Evolutionary conservation across 352 stramenopile genomes (phyloP).

Genomic region (Phytophthora colocasiae): DNA sequence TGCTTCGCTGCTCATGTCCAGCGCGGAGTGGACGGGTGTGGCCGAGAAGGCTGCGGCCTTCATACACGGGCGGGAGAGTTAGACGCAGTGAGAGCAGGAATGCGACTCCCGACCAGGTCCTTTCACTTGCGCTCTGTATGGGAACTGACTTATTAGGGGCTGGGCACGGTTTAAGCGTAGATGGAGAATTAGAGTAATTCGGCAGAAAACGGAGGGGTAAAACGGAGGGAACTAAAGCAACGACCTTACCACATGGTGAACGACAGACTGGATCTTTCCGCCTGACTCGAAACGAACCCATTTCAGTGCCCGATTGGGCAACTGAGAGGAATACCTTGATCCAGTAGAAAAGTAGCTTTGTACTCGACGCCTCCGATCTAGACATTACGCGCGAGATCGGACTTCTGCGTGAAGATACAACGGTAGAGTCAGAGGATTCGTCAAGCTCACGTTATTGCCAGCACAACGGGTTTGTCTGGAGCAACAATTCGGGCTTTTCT

Average conservation of each 20-base stretch:
- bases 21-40: conserved; percentile 28
- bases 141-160: conserved; percentile 35
- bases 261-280: conserved; percentile 29
- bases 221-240: conserved; percentile 6
- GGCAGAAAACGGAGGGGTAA: conserved; percentile 4
- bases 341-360: not conserved
- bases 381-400: not conserved
- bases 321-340: not conserved
- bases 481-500: too few species aligned
- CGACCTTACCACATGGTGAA: conserved; percentile 18
- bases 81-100: conserved; percentile 16
- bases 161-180: conserved; percentile 8
- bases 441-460: not conserved
- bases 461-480: too few species aligned
- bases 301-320: conserved; percentile 6
- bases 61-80: conserved; percentile 29
- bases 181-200: conserved; percentile 15
- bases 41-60: conserved; percentile 35
- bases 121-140: conserved; percentile 29
- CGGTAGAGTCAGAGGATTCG: not conserved
- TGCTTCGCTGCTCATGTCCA: conserved; percentile 48
- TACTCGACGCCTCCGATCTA: not conserved
- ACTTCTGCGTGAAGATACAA: not conserved
- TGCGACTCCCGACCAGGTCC: conserved; percentile 7
- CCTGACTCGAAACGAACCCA: conserved; percentile 8